Evolutionary conservation across 2,329 filamentous ascomycete genomes (phyloP), one percentile per base, ranked within the genome.

Genomic region (Ceratocystis albifundus): DNA sequence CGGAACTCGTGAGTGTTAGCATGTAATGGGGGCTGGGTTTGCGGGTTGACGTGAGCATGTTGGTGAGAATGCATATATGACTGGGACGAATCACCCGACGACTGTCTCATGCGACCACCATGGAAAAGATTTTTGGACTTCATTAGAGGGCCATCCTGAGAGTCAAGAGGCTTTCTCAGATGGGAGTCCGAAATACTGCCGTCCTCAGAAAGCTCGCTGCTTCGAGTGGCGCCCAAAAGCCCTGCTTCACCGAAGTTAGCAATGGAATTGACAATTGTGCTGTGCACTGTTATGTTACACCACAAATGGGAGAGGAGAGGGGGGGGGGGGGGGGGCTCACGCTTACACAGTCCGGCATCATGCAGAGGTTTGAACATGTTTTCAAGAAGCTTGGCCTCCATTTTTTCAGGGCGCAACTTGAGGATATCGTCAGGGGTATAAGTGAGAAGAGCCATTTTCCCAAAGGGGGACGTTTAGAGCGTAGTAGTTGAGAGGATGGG

Each of bases 1-100:
- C 80, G 75, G 45, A 84, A 75, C 5, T 82, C 82, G 61, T 80
- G 80, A 53, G 72, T 74, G 32, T 20, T 32, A 8, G 15, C 28
- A 59, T 59, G 55, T 10, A 59, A 36, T 59, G 55, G 17, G 17
- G 55, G 12, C 55, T 64, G 57, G 5, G 61, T 74, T 17, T 59
- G 28, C 7, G 64, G 73, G 20, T 55, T 68, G 22, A 36, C 4
- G 30, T 64, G 62, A 12, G 62, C 5, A 48, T 25, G 62, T 6
- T 22, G n/a, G 62, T 64, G 46, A 41, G 62, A 36, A 45, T 44
- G 46, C n/a, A 41, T 10, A 20, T 55, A 36, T 36, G 66, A 61
- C 17, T 62, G 32, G 6, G 61, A 45, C 2, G 61, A 66, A 25
- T 66, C 67, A 3, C 64, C 45, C 17, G 67, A 68, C 25, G 67